Evolutionary conservation across 2,329 filamentous ascomycete species (phyloP).

Genomic region (Alternaria arbusti): DNA sequence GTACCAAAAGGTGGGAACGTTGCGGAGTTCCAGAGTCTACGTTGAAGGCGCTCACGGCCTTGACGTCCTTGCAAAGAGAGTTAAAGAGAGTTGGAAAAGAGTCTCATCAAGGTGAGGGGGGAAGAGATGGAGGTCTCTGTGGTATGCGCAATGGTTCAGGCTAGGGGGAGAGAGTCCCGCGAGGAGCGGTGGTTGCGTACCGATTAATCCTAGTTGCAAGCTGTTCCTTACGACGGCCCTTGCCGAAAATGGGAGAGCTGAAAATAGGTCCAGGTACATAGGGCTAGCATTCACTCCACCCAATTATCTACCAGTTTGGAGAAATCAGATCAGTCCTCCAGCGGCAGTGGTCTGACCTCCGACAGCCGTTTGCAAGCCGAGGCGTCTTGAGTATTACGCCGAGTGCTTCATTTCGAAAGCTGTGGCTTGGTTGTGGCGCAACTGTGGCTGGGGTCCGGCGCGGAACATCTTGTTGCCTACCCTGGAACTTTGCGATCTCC

Average conservation of each 20-base stretch:
- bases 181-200: conserved; percentile 26
- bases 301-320: neutral
- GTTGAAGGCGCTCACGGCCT: conserved; percentile 1
- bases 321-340: neutral
- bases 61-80: conserved; percentile 15
- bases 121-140: conserved; percentile 24
- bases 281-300: neutral
- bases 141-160: conserved; percentile 32
- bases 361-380: conserved; percentile 1
- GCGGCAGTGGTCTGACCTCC: neutral
- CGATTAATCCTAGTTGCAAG: conserved; percentile 42
- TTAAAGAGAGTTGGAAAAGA: conserved; percentile 47
- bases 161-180: conserved; percentile 30
- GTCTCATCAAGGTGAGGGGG: conserved; percentile 27
- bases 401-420: conserved; percentile 12
- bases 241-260: conserved; percentile 29
- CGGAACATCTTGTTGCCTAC: conserved; percentile 9
- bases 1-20: conserved; percentile 7
- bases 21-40: conserved; percentile 13
- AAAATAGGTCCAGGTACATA: conserved; percentile 21
- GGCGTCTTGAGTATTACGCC: conserved; percentile 11
- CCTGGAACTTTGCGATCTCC: conserved; percentile 15
- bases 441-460: conserved; percentile 13
- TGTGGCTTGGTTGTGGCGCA: conserved; percentile 3
- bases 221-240: conserved; percentile 25